These are phyloP conservation scores for Warburgia ugandensis DNA, from an alignment of 164 flowering plant species.

Conservation along the genomic window DNA sequence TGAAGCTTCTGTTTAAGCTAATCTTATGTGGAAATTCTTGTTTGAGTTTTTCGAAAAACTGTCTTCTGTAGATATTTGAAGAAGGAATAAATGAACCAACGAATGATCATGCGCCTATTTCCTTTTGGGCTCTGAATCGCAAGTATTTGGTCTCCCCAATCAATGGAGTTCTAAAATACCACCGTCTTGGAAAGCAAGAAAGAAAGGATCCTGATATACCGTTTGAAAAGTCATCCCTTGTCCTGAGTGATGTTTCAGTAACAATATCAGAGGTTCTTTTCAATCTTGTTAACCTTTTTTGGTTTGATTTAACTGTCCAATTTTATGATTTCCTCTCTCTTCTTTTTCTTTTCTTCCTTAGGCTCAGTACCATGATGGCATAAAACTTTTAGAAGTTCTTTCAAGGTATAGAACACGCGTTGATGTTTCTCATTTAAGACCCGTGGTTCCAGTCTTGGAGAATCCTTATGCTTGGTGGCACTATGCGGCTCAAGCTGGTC, in stretches of 20 bases:
- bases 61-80: conserved; percentile 64
- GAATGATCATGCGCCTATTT: conserved; percentile 17
- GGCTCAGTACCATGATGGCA: conserved; percentile 94
- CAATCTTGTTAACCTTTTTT: background rate
- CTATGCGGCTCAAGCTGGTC: conserved; percentile 73
- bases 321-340: background rate
- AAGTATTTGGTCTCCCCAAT: conserved; percentile 84
- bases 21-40: too few species aligned
- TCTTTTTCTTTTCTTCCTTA: conserved; percentile 20
- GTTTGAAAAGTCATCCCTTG: conserved; percentile 84
- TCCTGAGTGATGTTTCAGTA: conserved; percentile 68
- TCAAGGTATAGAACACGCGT: conserved; percentile 73
- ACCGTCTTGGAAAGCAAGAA: conserved; percentile 95
- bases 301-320: background rate
- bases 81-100: conserved; percentile 80
- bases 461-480: conserved; percentile 77
- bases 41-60: too few species aligned
- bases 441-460: conserved; percentile 50
- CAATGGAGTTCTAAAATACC: conserved; percentile 82
- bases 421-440: conserved; percentile 88
- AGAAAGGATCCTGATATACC: conserved; percentile 76
- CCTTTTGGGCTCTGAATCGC: conserved; percentile 68
- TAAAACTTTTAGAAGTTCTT: conserved; percentile 79
- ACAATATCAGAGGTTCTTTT: conserved; percentile 74
- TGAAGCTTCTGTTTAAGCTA: too few species aligned